Evolutionary conservation across 1,284 basidiomycete species (phyloP), one percentile per base, ranked within the genome.

Genomic region (Cutaneotrichosporon sp.): DNA sequence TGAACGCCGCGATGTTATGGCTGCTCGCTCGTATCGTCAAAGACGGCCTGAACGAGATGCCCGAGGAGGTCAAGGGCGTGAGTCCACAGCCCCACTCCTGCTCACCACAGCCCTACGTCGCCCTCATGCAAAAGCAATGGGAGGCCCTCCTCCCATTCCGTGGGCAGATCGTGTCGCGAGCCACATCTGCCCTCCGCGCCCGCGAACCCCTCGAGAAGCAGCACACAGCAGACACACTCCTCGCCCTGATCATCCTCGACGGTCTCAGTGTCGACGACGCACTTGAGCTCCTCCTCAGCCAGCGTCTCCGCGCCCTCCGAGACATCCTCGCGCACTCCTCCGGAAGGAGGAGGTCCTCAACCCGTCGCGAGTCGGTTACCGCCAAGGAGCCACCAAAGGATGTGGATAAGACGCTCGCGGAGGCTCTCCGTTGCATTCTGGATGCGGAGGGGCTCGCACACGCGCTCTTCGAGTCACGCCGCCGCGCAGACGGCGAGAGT

Each of bases 111-210:
- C 64, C 75, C 1, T 80, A 80, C 56, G 55, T 92, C 67, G 90
- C 91, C 18, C 82, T 96, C 4, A 86, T 91, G 6, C 89, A 91
- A 70, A 88, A 91, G 47, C 92, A 96, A 77, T 96, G 92, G 92
- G 92, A 94, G 65, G 84, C 85, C 0, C 85, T 96, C 14, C 85
- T 88, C 1, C 90, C 90, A 66, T 91, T 95, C 73, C 87, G 91
- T 42, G 82, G 86, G 1, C 91, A 94, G 73, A 93, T 96, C 63
- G 86, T 89, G 18, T 89, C 92, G 69, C 89, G 87, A 70, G 89
- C 91, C 5, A 91, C 88, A 0, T 77, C 90, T 31, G 88, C 87
- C 16, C 81, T 94, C 13, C 86, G 90, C 58, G 86, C 70, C 5
- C 80, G 81, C 63, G 79, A 73, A 9, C 66, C 68, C 22, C 56